Evolutionary conservation across 2,329 filamentous ascomycete species (phyloP).

Genomic region (Diplodia sapinea): DNA sequence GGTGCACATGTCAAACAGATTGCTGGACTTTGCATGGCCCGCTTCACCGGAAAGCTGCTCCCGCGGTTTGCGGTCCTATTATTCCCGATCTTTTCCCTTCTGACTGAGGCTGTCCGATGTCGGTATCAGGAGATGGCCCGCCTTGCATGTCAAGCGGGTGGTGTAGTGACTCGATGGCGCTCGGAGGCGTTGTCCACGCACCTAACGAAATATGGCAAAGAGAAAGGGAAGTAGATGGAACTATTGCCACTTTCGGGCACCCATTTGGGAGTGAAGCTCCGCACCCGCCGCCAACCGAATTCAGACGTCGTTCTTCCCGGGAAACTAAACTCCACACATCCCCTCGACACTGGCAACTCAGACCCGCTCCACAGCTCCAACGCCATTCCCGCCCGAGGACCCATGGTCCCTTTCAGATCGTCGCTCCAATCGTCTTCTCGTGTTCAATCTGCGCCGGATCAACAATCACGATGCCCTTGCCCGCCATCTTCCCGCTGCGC

Average conservation of each 20-base stretch:
- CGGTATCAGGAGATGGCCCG: neutral
- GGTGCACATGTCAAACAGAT: slow-evolving; percentile 1
- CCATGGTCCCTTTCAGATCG: neutral
- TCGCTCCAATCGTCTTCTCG: slow-evolving; percentile 33
- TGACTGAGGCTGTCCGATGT: neutral
- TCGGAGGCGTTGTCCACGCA: neutral
- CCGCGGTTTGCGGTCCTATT: neutral
- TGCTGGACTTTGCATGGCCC: neutral
- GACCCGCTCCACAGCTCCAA: neutral
- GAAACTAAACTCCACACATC: neutral
- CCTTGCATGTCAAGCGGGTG: neutral
- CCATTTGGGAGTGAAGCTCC: neutral
- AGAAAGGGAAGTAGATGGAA: neutral
- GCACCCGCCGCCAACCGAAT: neutral
- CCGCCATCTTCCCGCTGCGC: slow-evolving; percentile 59
- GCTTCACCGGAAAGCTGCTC: neutral
- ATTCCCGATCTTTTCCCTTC: neutral
- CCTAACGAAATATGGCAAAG: neutral
- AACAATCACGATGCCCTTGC: slow-evolving; percentile 62
- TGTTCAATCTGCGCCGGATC: slow-evolving; percentile 56
- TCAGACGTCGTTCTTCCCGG: neutral
- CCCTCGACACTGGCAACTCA: neutral
- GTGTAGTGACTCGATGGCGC: neutral
- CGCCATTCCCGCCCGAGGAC: no score
- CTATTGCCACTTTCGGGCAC: neutral